These are phyloP conservation scores for Eucalyptus cloeziana DNA, from an alignment of 345 rosid species.

Conservation along the genomic window DNA sequence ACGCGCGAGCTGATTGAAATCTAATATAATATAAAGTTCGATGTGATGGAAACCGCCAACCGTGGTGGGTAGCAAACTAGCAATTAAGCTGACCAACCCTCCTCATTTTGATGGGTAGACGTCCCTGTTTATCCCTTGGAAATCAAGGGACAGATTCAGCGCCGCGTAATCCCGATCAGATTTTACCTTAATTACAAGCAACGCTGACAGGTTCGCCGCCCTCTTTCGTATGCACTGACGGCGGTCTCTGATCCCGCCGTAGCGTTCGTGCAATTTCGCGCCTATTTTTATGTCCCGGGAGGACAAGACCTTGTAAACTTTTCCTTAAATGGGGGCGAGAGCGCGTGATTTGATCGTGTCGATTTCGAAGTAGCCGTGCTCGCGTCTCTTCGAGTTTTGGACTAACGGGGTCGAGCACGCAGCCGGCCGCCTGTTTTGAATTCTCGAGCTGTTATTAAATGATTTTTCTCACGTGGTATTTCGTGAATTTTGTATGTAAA, in stretches of 20 bases:
- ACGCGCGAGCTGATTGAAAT: background rate
- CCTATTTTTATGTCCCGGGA: background rate
- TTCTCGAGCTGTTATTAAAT: background rate
- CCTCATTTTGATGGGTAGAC: background rate
- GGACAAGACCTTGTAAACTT: background rate
- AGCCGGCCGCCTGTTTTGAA: background rate
- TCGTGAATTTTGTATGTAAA: background rate
- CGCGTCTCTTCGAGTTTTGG: background rate
- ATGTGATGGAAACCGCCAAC: background rate
- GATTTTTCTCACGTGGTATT: background rate
- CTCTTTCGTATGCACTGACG: background rate
- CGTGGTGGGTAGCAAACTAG: background rate
- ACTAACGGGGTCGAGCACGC: background rate
- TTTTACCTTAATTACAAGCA: background rate
- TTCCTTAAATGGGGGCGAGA: background rate
- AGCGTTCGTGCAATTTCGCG: background rate
- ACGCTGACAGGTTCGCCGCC: background rate
- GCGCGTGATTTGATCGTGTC: background rate
- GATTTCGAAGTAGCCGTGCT: background rate
- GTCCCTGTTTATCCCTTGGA: background rate
- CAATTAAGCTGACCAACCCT: background rate
- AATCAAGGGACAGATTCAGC: background rate
- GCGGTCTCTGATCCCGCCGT: background rate
- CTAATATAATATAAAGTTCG: background rate
- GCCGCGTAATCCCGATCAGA: background rate